Base-by-base conservation (phyloP, 148 eudicot species). In the Silene latifolia region DNA sequence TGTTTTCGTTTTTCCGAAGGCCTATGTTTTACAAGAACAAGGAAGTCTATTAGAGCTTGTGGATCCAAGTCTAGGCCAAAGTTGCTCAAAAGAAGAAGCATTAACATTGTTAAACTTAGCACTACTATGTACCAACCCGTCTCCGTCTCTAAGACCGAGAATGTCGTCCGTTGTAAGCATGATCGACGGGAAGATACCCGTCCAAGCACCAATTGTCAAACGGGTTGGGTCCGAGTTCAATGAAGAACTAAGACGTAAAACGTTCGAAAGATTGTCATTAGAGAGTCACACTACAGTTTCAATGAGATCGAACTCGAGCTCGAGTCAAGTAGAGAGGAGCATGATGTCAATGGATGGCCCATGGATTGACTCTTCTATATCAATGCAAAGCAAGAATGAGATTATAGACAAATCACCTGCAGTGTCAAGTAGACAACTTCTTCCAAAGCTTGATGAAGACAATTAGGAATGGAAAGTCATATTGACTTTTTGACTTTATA, bases 11-110 rank as follows among this genome's bases (percentile, higher is more conserved):
- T 2, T 32, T 32, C 35, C 35, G 35, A 32, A 93, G 98, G 98
- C 98, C 2, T 89, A 86, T 76, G 97, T 93, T 46, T 80, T 91
- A 59, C 88, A 89, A 85, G 94, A 93, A 79, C 94, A 88, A 71
- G 97, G 98, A n/a, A 87, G 80, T 76, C 90, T 91, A 23, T 60
- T 91, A 42, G 91, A 91, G 47, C 91, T 91, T 2, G 86, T 93
- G 66, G 97, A 93, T 69, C 93, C 93, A 0, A 64, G n/a, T 67
- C 82, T 93, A 0, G 93, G 87, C 39, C 39, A 82, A 72, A 68
- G 79, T 24, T 93, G 83, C 80, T 74, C 87, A 0, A 17, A 80
- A 75, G 76, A 85, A 57, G 97, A 92, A 78, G 97, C 81, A 3
- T 9, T 69, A 75, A 66, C 62, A 42, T 83, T 91, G 81, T 54